Percentiles rank a stretch among this genome's conserved stretches.
These are phyloP conservation scores for Perilla frutescens DNA, from an alignment of 257 asterid genomes.

Conservation along the genomic window DNA sequence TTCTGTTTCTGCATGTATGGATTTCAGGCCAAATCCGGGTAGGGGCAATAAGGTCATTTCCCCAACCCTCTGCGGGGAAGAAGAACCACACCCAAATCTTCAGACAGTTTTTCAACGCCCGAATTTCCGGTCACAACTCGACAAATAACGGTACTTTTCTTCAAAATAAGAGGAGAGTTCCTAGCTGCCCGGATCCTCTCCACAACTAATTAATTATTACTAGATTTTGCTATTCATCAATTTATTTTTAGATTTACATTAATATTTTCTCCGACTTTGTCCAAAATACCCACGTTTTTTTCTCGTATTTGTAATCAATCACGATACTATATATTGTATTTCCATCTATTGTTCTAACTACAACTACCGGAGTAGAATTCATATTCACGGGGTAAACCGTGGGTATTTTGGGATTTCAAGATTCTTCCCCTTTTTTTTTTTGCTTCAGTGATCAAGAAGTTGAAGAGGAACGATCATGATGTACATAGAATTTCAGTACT, in stretches of 20 bases:
- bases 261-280: constrained; percentile 29
- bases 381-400: constrained; percentile 55
- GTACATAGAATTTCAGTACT: constrained; percentile 31
- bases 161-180: constrained; percentile 64
- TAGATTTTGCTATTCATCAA: neutral
- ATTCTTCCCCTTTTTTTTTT: constrained; percentile 12
- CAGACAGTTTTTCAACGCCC: constrained; percentile 47
- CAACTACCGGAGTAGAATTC: neutral
- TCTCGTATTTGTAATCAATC: constrained; percentile 30
- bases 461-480: constrained; percentile 30
- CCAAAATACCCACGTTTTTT: constrained; percentile 90
- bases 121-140: constrained; percentile 36
- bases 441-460: constrained; percentile 32
- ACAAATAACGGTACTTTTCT: constrained; percentile 47
- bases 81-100: constrained; percentile 52
- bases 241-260: constrained; percentile 15
- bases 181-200: constrained; percentile 97
- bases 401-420: constrained; percentile 72
- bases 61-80: constrained; percentile 14
- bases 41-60: constrained; percentile 63
- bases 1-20: constrained; percentile 46
- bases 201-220: constrained; percentile 54
- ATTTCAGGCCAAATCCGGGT: constrained; percentile 42
- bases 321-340: neutral
- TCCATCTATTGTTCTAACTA: neutral